Percentiles rank a stretch among this genome's conserved stretches.
Evolutionary conservation across 805 yeast genomes (phyloP).

Genomic region (Metschnikowia gelsemii): DNA sequence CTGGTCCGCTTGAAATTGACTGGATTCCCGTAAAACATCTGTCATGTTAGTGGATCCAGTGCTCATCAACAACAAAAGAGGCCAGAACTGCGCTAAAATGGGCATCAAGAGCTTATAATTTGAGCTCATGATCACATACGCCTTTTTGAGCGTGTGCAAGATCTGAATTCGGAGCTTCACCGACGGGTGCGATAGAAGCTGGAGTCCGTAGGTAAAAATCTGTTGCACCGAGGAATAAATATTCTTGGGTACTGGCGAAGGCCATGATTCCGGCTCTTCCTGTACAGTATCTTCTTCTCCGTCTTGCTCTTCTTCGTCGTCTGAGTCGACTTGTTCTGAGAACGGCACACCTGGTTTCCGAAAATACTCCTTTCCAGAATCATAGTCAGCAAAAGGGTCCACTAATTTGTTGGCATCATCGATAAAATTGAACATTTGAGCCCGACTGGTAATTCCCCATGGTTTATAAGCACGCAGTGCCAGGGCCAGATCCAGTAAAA

Average conservation of each 20-base stretch:
- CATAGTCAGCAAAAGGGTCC: constrained; percentile 31
- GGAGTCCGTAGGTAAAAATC: constrained; percentile 67
- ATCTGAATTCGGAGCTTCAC: constrained; percentile 54
- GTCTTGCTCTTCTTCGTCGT: constrained; percentile 29
- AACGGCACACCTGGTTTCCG: constrained; percentile 39
- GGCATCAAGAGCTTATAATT: constrained; percentile 35
- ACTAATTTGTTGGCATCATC: constrained; percentile 33
- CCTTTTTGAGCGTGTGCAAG: constrained; percentile 41
- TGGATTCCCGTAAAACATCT: constrained; percentile 4
- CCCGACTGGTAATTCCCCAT: constrained; percentile 56
- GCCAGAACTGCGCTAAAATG: constrained; percentile 36
- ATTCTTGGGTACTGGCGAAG: constrained; percentile 60
- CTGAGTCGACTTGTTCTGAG: constrained; percentile 24
- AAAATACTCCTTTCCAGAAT: constrained; percentile 40
- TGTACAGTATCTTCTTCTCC: constrained; percentile 18
- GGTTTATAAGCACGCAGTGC: constrained; percentile 45
- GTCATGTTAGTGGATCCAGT: constrained; percentile 22
- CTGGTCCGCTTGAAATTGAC: constrained; percentile 7
- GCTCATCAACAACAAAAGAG: constrained; percentile 25
- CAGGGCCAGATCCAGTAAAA: background rate
- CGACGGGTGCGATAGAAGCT: constrained; percentile 67
- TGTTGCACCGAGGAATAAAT: constrained; percentile 59
- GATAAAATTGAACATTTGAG: constrained; percentile 46
- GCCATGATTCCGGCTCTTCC: constrained; percentile 45
- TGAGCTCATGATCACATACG: constrained; percentile 34